Conservation (phyloP, 2,329 filamentous ascomycete species). For the Aspergillus neotritici region DNA sequence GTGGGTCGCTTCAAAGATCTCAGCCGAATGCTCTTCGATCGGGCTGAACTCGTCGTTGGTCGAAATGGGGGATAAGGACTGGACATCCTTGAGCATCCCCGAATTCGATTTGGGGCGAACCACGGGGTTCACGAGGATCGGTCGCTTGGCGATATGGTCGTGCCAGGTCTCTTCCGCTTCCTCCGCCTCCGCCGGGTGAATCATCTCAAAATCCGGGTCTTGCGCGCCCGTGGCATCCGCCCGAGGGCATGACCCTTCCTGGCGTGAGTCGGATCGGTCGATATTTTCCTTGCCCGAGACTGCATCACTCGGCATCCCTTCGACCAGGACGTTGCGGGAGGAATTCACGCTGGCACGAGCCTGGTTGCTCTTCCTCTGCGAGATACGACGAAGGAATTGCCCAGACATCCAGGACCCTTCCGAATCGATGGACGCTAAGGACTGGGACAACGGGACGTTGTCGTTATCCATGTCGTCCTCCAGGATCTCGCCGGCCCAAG, state of each 20-base stretch:
- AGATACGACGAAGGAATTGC: constrained; percentile 51
- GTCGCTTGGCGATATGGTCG: constrained; percentile 50
- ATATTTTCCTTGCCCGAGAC: constrained; percentile 72
- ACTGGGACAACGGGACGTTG: constrained; percentile 61
- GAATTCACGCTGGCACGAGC: constrained; percentile 37
- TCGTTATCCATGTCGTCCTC: constrained; percentile 46
- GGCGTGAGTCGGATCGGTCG: constrained; percentile 47
- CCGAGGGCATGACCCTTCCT: constrained; percentile 40
- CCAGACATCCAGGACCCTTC: constrained; percentile 95
- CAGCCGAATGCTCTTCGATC: constrained; percentile 26
- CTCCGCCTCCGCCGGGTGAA: constrained; percentile 14
- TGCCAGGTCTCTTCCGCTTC: constrained; percentile 46
- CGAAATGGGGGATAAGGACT: constrained; percentile 31
- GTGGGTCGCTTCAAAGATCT: constrained; percentile 54
- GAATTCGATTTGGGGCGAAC: constrained; percentile 57
- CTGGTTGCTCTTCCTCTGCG: constrained; percentile 32
- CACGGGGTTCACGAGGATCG: constrained; percentile 58
- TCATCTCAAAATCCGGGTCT: constrained; percentile 34
- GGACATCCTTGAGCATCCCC: constrained; percentile 52
- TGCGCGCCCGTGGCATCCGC: constrained; percentile 53
- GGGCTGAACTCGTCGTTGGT: constrained; percentile 30
- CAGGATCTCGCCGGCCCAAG: constrained; percentile 40
- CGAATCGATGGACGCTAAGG: constrained; percentile 87
- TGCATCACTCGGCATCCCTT: constrained; percentile 53
- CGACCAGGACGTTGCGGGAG: constrained; percentile 40